phyloP scores from a whole-genome alignment of 2,329 filamentous ascomycete genomes.

The Remersonia thermophila region DNA sequence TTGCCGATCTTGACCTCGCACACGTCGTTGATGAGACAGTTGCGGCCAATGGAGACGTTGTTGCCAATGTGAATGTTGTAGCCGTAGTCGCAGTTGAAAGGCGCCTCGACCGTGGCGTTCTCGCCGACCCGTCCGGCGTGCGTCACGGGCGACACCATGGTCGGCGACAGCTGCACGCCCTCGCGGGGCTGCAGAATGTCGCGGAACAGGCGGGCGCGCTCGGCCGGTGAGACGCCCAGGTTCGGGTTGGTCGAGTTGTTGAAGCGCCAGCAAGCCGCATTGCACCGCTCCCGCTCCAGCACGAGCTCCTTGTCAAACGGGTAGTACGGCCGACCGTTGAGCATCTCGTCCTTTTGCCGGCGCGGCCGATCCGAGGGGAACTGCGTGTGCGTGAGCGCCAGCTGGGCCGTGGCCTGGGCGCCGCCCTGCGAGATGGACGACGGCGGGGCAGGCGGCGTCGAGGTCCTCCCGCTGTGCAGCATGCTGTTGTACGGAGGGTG shows the following conservation, averaged over 20 bases:
- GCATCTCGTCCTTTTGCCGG: conserved; percentile 85
- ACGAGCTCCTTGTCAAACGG: conserved; percentile 68
- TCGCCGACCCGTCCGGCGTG: conserved; percentile 56
- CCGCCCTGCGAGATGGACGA: conserved; percentile 25
- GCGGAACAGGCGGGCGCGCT: conserved; percentile 57
- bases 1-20: conserved; percentile 71
- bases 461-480: conserved; percentile 37
- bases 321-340: conserved; percentile 64
- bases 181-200: conserved; percentile 57
- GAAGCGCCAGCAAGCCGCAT: conserved; percentile 68
- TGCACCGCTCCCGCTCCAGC: conserved; percentile 75
- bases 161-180: conserved; percentile 42
- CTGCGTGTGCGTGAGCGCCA: conserved; percentile 44
- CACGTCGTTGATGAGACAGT: conserved; percentile 81
- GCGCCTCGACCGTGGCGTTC: conserved; percentile 67
- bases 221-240: conserved; percentile 54
- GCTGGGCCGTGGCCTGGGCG: conserved; percentile 45
- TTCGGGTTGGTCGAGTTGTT: conserved; percentile 72
- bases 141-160: conserved; percentile 37
- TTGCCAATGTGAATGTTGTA: conserved; percentile 87
- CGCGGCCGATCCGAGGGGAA: conserved; percentile 28
- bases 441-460: conserved; percentile 31
- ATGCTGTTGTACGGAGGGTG: conserved; percentile 48
- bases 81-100: conserved; percentile 82
- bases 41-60: conserved; percentile 69